Conservation (phyloP, 768 basidiomycete genomes). For the Boletus vermiculosoides region DNA sequence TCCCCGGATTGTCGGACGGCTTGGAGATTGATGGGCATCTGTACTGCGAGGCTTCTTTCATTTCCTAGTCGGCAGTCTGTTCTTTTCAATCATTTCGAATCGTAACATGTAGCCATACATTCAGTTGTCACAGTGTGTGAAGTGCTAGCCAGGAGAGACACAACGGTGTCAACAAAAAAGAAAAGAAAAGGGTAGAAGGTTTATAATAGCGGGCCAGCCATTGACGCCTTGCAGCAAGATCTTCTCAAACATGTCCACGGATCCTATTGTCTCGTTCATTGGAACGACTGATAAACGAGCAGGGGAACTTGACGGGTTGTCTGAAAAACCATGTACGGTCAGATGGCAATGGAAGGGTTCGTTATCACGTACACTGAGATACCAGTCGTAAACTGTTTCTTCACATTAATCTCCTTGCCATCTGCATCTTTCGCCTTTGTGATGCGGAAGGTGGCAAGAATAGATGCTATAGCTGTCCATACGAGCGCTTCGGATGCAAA, state of each 20-base stretch:
- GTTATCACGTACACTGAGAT: slow-evolving; percentile 16
- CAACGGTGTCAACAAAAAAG: neutral
- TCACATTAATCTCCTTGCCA: slow-evolving; percentile 22
- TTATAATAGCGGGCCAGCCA: neutral
- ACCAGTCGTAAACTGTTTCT: slow-evolving; percentile 24
- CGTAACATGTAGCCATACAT: slow-evolving; percentile 7
- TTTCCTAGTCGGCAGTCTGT: slow-evolving; percentile 46
- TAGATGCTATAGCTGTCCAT: slow-evolving; percentile 24
- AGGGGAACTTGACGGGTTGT: slow-evolving; percentile 24
- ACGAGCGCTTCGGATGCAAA: slow-evolving; percentile 22
- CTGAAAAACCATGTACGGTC: slow-evolving; percentile 1
- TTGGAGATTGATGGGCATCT: slow-evolving; percentile 59
- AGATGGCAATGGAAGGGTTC: neutral
- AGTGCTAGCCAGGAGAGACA: too few relatives aligned
- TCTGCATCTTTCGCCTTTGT: slow-evolving; percentile 22
- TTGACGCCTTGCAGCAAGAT: too few relatives aligned
- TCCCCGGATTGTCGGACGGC: slow-evolving; percentile 41
- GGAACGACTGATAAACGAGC: slow-evolving; percentile 22
- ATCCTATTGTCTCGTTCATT: slow-evolving; percentile 3
- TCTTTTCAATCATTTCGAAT: neutral
- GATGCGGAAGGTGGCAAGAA: slow-evolving; percentile 23
- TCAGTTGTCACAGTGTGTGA: slow-evolving; percentile 8
- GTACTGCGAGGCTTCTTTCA: slow-evolving; percentile 92
- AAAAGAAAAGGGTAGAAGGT: neutral
- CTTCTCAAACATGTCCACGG: neutral